A percentile compares a stretch with the other conserved stretches of the same genome.
Evolutionary conservation across 345 rosid genomes (phyloP).

Genomic region (Limnanthes douglasii): DNA sequence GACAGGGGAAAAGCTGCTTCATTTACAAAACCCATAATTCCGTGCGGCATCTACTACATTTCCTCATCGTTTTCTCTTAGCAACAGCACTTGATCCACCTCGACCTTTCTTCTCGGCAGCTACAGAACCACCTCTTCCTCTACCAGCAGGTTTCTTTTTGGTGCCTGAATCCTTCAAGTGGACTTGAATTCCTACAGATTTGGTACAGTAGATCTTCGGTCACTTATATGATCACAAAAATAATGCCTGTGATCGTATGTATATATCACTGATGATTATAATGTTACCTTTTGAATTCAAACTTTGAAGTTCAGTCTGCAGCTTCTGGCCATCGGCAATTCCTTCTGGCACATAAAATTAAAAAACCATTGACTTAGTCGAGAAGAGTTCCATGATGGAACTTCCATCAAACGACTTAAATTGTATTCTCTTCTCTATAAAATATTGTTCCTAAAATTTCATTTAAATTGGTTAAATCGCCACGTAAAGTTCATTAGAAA

Average conservation of each 20-base stretch:
- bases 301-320: constrained; percentile 57
- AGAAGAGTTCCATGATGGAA: too few relatives aligned
- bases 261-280: too few relatives aligned
- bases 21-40: too few relatives aligned
- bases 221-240: neutral
- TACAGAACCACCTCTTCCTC: constrained; percentile 41
- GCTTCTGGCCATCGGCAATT: constrained; percentile 31
- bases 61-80: constrained; percentile 64
- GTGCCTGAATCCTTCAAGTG: neutral
- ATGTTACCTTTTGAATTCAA: constrained; percentile 78
- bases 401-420: too few relatives aligned
- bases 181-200: neutral
- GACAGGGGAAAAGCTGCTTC: too few relatives aligned
- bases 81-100: constrained; percentile 24
- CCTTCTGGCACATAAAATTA: constrained; percentile 19
- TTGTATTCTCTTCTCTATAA: too few relatives aligned
- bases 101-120: constrained; percentile 17
- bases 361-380: too few relatives aligned
- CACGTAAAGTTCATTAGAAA: too few relatives aligned
- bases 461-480: too few relatives aligned
- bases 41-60: too few relatives aligned
- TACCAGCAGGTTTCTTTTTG: constrained; percentile 35
- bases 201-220: neutral
- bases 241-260: too few relatives aligned
- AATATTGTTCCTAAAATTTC: too few relatives aligned